These are phyloP conservation scores for Gymnopilus junonius DNA, from an alignment of 768 basidiomycete species.

Conservation along the genomic window DNA sequence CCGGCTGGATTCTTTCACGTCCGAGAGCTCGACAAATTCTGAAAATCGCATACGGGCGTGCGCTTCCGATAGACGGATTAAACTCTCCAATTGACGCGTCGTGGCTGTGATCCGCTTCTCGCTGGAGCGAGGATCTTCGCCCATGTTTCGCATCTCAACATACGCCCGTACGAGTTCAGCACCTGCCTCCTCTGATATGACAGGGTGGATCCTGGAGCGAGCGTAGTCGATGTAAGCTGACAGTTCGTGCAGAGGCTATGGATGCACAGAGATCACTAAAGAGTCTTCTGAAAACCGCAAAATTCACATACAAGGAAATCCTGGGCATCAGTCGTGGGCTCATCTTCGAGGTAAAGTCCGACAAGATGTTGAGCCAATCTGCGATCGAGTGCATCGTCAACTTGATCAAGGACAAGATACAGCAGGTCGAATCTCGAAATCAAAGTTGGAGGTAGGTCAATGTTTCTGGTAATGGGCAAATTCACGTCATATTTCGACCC, in stretches of 20 bases:
- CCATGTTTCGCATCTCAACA: conserved; percentile 92
- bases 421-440: conserved; percentile 98
- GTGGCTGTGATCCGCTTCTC: conserved; percentile 98
- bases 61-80: conserved; percentile 95
- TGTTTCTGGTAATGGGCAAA: conserved; percentile 92
- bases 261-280: background rate
- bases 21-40: conserved; percentile 80
- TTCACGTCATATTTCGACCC: conserved; percentile 94
- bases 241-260: conserved; percentile 84
- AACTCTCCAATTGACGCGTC: conserved; percentile 94
- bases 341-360: conserved; percentile 91
- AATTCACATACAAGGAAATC: conserved; percentile 74
- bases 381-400: conserved; percentile 88
- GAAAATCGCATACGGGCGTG: conserved; percentile 97
- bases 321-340: conserved; percentile 61
- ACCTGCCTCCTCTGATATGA: conserved; percentile 84
- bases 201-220: conserved; percentile 82
- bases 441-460: conserved; percentile 95
- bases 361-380: conserved; percentile 92
- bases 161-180: conserved; percentile 87
- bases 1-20: conserved; percentile 91
- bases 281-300: background rate
- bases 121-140: conserved; percentile 81
- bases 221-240: conserved; percentile 96
- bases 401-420: conserved; percentile 93